Evolutionary conservation across 345 rosid genomes (phyloP), one percentile per base, ranked within the genome.

Genomic region (Sonneratia caseolaris): DNA sequence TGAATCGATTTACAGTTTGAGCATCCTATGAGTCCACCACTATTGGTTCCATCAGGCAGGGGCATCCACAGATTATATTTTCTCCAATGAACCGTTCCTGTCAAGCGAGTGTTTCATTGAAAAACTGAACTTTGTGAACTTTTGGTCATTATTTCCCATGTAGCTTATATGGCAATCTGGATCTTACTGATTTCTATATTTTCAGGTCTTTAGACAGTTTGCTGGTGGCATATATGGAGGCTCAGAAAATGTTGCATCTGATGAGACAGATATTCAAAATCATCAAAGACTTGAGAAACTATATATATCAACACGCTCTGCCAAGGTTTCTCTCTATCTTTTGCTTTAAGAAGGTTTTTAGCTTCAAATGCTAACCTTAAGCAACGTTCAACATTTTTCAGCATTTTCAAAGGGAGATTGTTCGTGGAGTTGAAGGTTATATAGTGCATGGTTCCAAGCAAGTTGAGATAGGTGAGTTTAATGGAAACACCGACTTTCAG

Each of bases 221-320:
- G 89, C 96, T 35, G 98, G 79, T 66, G 85, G 66, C 72, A 96
- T 95, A 59, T 91, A 91, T 75, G 96, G 96, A 75, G 86, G 89
- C 73, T 80, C 96, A 47, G 98, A 91, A 76, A 81, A 73, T 77
- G 66, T 88, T 71, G 65, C 91, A 72, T 82, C 92, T 45, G 98
- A 93, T 73, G 97, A 91, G 79, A 84, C 84, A 43, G 97, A 91
- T 75, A 78, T 91, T 62, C 89, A 81, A 45, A 84, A 86, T 47
- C 98, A 93, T 88, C 97, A 93, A 77, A 91, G 80, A 75, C 88
- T 93, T 43, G 96, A 91, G 88, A 93, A 83, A 84, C 97, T 93
- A 66, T 93, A 89, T 77, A 83, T 93, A 73, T 93, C 98, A 59
- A 93, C 98, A 1, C 97, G 97, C 68, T 84, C 90, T 74, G 92